A percentile compares a stretch with the other conserved stretches of the same genome.
These are phyloP conservation scores for Fusarium camptoceras DNA, from an alignment of 2,329 filamentous ascomycete genomes.

Conservation along the genomic window DNA sequence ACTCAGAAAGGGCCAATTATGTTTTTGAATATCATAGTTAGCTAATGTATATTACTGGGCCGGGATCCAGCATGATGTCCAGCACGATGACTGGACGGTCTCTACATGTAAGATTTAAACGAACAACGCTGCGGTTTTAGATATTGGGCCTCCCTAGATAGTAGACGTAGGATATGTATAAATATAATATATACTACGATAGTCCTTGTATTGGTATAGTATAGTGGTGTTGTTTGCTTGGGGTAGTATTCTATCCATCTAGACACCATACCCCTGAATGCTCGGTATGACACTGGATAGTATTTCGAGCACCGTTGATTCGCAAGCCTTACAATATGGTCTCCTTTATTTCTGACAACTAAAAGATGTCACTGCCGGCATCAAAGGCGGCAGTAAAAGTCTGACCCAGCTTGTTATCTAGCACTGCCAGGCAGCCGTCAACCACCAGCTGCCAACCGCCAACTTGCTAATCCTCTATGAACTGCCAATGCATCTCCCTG, in stretches of 20 bases:
- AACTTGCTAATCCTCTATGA: not conserved
- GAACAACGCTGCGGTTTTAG: not conserved
- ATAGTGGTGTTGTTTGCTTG: not conserved
- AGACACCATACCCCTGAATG: not conserved
- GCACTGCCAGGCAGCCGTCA: not conserved
- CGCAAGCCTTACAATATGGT: too few relatives aligned
- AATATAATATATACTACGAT: too few relatives aligned
- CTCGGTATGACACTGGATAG: not conserved
- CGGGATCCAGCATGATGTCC: not conserved
- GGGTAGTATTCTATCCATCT: not conserved
- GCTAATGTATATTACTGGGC: not conserved
- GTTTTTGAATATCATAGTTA: not conserved
- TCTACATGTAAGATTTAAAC: not conserved
- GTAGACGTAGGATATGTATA: too few relatives aligned
- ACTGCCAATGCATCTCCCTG: not conserved
- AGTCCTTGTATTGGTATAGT: too few relatives aligned
- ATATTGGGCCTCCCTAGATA: not conserved
- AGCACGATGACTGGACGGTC: not conserved
- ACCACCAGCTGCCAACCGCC: not conserved
- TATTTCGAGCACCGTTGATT: not conserved
- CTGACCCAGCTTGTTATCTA: not conserved
- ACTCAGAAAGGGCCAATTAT: not conserved
- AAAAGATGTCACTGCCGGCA: not conserved
- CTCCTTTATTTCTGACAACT: not conserved
- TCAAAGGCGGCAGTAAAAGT: not conserved